Conservation (phyloP, 2,329 filamentous ascomycete species). For the Colletotrichum tropicale region DNA sequence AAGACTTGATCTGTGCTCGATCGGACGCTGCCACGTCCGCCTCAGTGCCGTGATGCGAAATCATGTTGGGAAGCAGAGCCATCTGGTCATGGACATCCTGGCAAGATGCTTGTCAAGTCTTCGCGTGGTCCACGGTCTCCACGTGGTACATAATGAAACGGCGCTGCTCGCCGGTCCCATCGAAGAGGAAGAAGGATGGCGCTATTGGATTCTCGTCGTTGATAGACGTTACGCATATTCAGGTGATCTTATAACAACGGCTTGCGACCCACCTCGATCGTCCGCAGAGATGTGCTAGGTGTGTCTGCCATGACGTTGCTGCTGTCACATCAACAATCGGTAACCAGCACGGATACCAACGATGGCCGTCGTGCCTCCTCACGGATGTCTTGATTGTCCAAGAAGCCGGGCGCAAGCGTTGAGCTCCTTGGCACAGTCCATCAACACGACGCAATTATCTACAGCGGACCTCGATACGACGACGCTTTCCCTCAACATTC, state of each 20-base stretch:
- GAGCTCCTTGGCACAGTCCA: neutral
- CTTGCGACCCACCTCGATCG: neutral
- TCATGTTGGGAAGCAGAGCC: neutral
- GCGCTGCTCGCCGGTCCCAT: neutral
- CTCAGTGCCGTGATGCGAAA: neutral
- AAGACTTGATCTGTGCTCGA: neutral
- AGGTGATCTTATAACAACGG: neutral
- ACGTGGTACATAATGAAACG: slow-evolving; percentile 5
- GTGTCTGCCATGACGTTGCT: neutral
- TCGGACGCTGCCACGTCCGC: neutral
- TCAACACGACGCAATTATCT: neutral
- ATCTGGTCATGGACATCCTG: neutral
- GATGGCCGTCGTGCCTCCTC: slow-evolving; percentile 12
- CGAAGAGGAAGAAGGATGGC: neutral
- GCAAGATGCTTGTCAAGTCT: neutral
- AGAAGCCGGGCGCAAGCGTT: neutral
- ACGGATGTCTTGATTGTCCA: slow-evolving; percentile 2
- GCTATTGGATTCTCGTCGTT: neutral
- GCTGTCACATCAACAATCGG: neutral
- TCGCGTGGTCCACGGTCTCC: neutral
- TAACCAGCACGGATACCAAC: neutral
- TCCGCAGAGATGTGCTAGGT: neutral
- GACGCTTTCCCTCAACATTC: neutral
- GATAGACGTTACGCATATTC: neutral
- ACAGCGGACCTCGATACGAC: neutral